Conservation (phyloP, 129 eudicot species). For the Helichrysum umbraculigerum region DNA sequence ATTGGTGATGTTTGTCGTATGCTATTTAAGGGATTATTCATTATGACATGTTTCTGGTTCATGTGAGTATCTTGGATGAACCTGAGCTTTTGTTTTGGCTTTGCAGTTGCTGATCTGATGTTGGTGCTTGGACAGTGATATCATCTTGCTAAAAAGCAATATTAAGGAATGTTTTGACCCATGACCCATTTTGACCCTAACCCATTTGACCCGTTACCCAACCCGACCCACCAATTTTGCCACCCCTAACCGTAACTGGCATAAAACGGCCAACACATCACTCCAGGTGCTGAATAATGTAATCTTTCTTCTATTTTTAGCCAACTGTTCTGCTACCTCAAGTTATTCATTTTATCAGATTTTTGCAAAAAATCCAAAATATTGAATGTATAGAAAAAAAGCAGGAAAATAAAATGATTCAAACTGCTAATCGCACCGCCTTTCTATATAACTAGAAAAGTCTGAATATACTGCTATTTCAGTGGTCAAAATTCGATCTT, state of each 20-base stretch:
- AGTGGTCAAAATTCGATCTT: constrained; percentile 25
- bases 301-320: neutral
- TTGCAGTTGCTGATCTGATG: neutral
- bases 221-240: neutral
- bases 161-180: neutral
- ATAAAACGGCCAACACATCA: neutral
- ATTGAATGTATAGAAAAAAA: neutral
- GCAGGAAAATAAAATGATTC: neutral
- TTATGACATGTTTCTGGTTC: neutral
- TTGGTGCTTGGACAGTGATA: too few species aligned
- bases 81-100: neutral
- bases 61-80: neutral
- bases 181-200: neutral
- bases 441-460: neutral
- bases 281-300: neutral
- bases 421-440: neutral
- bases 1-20: constrained; percentile 20
- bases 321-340: neutral
- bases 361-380: neutral
- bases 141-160: neutral
- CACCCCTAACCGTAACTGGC: neutral
- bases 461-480: constrained; percentile 24
- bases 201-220: neutral
- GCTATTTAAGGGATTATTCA: neutral
- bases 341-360: neutral